These are phyloP conservation scores for Halophytophthora polymorphica DNA, from an alignment of 352 stramenopile species.

Conservation along the genomic window DNA sequence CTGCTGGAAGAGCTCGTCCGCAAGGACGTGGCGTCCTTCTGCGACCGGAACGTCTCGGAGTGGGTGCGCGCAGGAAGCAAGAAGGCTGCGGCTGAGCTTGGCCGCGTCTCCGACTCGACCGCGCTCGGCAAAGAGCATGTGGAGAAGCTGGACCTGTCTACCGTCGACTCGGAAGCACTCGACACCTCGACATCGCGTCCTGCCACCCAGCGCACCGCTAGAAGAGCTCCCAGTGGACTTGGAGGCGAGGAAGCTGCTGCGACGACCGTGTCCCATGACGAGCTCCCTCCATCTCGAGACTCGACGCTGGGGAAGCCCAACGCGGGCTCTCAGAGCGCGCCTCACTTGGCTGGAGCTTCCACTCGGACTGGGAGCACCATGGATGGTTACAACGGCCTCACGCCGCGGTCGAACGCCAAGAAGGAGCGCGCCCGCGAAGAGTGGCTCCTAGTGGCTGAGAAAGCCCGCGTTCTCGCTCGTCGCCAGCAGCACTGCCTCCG, in stretches of 20 bases:
- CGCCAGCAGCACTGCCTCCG: constrained; percentile 48
- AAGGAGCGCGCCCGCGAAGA: constrained; percentile 27
- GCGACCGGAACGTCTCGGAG: constrained; percentile 14
- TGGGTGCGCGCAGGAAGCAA: constrained; percentile 23
- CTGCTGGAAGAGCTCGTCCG: constrained; percentile 25
- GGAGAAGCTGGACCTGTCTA: too few relatives aligned
- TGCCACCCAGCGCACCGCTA: too few relatives aligned
- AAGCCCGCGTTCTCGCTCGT: constrained; percentile 39
- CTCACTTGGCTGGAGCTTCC: constrained; percentile 2
- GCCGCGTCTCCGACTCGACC: too few relatives aligned
- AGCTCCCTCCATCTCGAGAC: not conserved
- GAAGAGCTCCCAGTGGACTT: too few relatives aligned
- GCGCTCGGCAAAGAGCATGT: too few relatives aligned
- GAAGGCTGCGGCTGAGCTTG: constrained; percentile 10
- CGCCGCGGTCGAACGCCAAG: constrained; percentile 17
- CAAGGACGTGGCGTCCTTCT: constrained; percentile 16
- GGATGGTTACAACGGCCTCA: constrained; percentile 11
- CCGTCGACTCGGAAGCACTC: too few relatives aligned
- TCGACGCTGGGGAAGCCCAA: not conserved
- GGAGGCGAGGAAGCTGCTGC: not conserved
- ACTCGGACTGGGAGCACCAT: not conserved
- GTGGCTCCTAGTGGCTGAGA: constrained; percentile 41
- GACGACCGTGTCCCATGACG: not conserved
- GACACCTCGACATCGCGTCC: too few relatives aligned
- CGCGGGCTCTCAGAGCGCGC: constrained; percentile 2